phyloP scores from a whole-genome alignment of 1,139 yeast genomes.

The Wickerhamiella pararugosa region DNA sequence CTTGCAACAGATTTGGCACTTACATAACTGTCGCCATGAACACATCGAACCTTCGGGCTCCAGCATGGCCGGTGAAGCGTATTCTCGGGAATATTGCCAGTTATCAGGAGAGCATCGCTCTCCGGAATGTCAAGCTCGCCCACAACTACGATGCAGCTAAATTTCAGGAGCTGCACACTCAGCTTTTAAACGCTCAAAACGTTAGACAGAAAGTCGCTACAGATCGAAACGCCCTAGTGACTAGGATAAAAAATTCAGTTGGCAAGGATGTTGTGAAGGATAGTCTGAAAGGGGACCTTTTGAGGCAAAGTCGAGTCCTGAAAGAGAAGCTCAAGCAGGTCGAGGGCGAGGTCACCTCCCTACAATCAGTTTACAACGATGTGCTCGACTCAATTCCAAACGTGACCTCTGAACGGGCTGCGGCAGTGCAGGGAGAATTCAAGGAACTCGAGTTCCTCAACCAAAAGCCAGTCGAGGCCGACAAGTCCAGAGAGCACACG shows the following conservation, averaged over 20 bases:
- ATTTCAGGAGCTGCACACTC: slow-evolving; percentile 20
- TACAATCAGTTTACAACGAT: slow-evolving; percentile 28
- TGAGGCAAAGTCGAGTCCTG: slow-evolving; percentile 17
- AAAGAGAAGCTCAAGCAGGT: slow-evolving; percentile 25
- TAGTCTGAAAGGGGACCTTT: slow-evolving; percentile 10
- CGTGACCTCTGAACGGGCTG: slow-evolving; percentile 30
- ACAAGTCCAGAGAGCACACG: slow-evolving; percentile 40
- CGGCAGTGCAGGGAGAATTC: slow-evolving; percentile 11
- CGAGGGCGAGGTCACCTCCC: slow-evolving; percentile 26
- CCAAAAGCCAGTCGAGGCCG: slow-evolving; percentile 12
- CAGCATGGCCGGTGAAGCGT: slow-evolving; percentile 23
- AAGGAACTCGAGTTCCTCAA: slow-evolving; percentile 17
- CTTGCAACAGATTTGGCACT: not conserved
- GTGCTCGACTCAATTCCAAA: slow-evolving; percentile 55
- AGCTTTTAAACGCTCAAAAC: slow-evolving; percentile 15
- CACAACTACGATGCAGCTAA: slow-evolving; percentile 25
- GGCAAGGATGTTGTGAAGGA: not conserved
- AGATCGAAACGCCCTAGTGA: slow-evolving; percentile 18
- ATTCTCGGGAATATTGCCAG: slow-evolving; percentile 29
- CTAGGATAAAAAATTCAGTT: slow-evolving; percentile 9
- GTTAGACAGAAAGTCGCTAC: slow-evolving; percentile 18
- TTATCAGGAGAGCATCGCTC: slow-evolving; percentile 33
- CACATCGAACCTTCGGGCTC: slow-evolving; percentile 12
- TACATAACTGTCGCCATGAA: too few relatives aligned
- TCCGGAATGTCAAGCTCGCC: slow-evolving; percentile 30